These are phyloP conservation scores for Sarocladium strictum DNA, from an alignment of 2,329 filamentous ascomycete genomes.

Conservation along the genomic window DNA sequence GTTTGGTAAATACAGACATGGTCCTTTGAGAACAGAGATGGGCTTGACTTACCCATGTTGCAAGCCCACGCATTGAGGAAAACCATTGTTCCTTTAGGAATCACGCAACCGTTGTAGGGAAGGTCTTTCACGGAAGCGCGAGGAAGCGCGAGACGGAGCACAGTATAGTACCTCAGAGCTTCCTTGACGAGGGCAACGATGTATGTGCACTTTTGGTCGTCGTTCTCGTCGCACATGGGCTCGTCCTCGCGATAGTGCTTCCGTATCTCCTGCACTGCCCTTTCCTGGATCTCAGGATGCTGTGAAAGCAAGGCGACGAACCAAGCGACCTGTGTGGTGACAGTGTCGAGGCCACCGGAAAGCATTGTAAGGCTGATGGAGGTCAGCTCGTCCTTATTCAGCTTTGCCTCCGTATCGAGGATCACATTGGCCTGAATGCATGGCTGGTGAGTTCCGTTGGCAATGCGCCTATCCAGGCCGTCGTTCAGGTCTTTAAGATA, in stretches of 20 bases:
- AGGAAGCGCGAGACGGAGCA: slow-evolving; percentile 56
- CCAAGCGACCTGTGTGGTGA: slow-evolving; percentile 61
- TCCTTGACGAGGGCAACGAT: slow-evolving; percentile 58
- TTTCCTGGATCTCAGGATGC: slow-evolving; percentile 56
- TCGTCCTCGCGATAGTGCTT: slow-evolving; percentile 44
- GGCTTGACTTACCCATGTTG: slow-evolving; percentile 51
- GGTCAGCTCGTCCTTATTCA: slow-evolving; percentile 57
- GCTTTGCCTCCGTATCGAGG: slow-evolving; percentile 54
- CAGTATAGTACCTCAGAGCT: slow-evolving; percentile 56
- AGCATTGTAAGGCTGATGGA: slow-evolving; percentile 65
- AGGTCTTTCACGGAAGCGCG: slow-evolving; percentile 56
- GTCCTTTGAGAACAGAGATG: background rate
- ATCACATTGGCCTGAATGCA: slow-evolving; percentile 66
- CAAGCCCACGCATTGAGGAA: slow-evolving; percentile 65
- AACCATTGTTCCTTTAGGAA: slow-evolving; percentile 57
- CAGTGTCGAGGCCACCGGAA: slow-evolving; percentile 59
- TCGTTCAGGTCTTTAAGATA: slow-evolving; percentile 53
- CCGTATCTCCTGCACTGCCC: slow-evolving; percentile 50
- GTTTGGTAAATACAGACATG: background rate
- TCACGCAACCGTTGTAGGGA: slow-evolving; percentile 48
- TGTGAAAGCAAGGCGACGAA: slow-evolving; percentile 54
- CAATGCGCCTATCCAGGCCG: slow-evolving; percentile 55
- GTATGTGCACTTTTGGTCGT: slow-evolving; percentile 60
- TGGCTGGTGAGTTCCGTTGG: slow-evolving; percentile 52
- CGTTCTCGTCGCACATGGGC: slow-evolving; percentile 53